phyloP scores from a whole-genome alignment of 2,329 filamentous ascomycete genomes.

The Cladosporium phlei region DNA sequence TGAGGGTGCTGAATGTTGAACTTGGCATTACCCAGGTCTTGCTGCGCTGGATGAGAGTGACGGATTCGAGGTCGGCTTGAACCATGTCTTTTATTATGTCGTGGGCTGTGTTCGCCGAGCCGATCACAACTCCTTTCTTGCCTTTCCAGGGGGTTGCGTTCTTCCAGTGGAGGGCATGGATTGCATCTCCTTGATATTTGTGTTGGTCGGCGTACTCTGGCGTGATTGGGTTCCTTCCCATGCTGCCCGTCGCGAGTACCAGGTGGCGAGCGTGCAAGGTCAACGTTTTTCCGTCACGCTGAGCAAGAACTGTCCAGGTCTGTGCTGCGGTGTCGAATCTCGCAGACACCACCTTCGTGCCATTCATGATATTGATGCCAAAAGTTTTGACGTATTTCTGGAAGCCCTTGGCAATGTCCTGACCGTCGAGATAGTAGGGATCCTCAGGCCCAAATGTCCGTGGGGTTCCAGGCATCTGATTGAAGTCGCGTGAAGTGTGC shows the following conservation, averaged over 20 bases:
- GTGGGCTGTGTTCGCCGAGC: conserved; percentile 45
- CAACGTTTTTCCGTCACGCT: conserved; percentile 1
- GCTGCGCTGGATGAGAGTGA: conserved; percentile 41
- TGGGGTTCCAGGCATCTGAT: conserved; percentile 29
- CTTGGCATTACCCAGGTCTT: conserved; percentile 30
- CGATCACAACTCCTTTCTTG: conserved; percentile 42
- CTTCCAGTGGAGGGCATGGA: conserved; percentile 33
- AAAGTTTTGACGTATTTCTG: conserved; percentile 33
- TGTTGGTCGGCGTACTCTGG: conserved; percentile 14
- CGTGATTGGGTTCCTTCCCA: conserved; percentile 21
- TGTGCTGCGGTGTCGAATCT: conserved; percentile 34
- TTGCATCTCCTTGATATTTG: conserved; percentile 33
- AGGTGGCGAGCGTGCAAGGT: conserved; percentile 23
- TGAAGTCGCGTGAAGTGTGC: conserved; percentile 36
- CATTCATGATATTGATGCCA: conserved; percentile 38
- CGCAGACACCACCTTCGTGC: conserved; percentile 34
- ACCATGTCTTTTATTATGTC: conserved; percentile 45
- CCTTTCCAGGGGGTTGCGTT: conserved; percentile 33
- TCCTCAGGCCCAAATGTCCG: conserved; percentile 12
- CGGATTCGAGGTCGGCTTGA: conserved; percentile 34
- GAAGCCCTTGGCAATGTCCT: conserved; percentile 24
- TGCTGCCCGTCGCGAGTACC: conserved; percentile 31
- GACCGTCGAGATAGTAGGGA: conserved; percentile 11
- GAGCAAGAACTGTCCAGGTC: conserved; percentile 31
- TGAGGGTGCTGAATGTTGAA: conserved; percentile 12